Evolutionary conservation across 2,329 filamentous ascomycete species (phyloP).

Genomic region (Fusarium clavum): DNA sequence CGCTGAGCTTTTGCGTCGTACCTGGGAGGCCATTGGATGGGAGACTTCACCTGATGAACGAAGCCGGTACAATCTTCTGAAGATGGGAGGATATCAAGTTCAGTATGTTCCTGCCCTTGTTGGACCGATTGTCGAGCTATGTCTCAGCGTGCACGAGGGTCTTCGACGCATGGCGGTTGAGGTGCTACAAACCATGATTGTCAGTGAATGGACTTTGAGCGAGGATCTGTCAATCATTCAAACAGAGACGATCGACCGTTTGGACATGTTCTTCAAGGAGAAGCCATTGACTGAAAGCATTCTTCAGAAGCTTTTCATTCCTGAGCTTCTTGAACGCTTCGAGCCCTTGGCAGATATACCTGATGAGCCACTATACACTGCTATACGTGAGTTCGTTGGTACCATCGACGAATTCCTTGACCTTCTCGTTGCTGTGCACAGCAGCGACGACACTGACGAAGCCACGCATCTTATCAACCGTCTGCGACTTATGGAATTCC

Average conservation of each 20-base stretch:
- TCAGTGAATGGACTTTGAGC: conserved; percentile 97
- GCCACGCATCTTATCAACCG: conserved; percentile 88
- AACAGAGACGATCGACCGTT: conserved; percentile 94
- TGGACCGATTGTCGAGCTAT: conserved; percentile 90
- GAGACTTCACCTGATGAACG: conserved; percentile 86
- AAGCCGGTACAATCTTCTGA: conserved; percentile 79
- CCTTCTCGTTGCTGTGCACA: conserved; percentile 89
- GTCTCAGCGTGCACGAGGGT: conserved; percentile 93
- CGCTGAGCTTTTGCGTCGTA: conserved; percentile 83
- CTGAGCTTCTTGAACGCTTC: conserved; percentile 85
- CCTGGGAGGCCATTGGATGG: conserved; percentile 98
- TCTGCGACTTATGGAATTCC: conserved; percentile 91
- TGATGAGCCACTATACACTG: conserved; percentile 79
- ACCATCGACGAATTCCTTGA: conserved; percentile 93
- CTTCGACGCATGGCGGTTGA: conserved; percentile 90
- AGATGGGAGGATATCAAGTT: conserved; percentile 96
- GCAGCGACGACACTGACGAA: conserved; percentile 77
- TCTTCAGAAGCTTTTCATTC: conserved; percentile 91
- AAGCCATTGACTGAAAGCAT: conserved; percentile 90
- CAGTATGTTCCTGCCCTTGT: conserved; percentile 96
- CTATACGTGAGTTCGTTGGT: conserved; percentile 80
- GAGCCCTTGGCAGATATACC: conserved; percentile 73
- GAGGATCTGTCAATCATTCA: conserved; percentile 92
- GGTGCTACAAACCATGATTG: conserved; percentile 96
- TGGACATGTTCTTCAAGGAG: conserved; percentile 90